Evolutionary conservation across 1,139 yeast genomes (phyloP).

Genomic region (Saccharomyces hybrid): DNA sequence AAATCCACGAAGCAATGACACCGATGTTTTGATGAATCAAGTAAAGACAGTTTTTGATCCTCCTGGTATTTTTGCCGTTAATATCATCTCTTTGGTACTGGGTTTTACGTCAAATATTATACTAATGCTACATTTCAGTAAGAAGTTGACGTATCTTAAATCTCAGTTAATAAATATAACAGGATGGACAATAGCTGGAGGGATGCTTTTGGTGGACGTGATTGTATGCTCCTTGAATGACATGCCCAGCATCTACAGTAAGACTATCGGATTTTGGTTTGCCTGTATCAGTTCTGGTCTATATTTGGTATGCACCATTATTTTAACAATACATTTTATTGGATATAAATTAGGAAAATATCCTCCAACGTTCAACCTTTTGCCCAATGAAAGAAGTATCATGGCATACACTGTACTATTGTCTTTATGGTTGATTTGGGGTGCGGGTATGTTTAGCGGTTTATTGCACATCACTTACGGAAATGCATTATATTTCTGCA

Average conservation of each 20-base stretch:
- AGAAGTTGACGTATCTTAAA: conserved; percentile 45
- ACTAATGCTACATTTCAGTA: conserved; percentile 58
- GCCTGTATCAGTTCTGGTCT: conserved; percentile 58
- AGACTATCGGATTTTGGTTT: conserved; percentile 69
- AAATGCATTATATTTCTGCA: conserved; percentile 59
- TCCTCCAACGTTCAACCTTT: conserved; percentile 61
- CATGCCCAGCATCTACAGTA: conserved; percentile 16
- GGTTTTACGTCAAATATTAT: conserved; percentile 64
- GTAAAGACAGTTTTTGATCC: conserved; percentile 32
- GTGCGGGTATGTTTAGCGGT: conserved; percentile 50
- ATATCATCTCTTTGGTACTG: conserved; percentile 51
- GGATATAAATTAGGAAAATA: conserved; percentile 57
- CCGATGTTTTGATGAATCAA: neutral
- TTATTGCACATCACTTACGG: conserved; percentile 46
- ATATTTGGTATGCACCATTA: conserved; percentile 48
- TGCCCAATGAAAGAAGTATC: conserved; percentile 58
- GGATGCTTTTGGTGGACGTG: conserved; percentile 44
- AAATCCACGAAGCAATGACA: conserved; percentile 24
- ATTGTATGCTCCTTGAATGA: conserved; percentile 31
- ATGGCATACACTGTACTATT: conserved; percentile 61
- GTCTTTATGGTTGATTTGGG: conserved; percentile 62
- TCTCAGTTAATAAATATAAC: conserved; percentile 56
- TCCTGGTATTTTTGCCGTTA: conserved; percentile 44
- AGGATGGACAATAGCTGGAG: conserved; percentile 56
- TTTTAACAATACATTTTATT: conserved; percentile 49